A percentile compares a stretch with the other conserved stretches of the same genome.
These are phyloP conservation scores for Taphrina betulina DNA, from an alignment of 1,139 yeast species.

Conservation along the genomic window DNA sequence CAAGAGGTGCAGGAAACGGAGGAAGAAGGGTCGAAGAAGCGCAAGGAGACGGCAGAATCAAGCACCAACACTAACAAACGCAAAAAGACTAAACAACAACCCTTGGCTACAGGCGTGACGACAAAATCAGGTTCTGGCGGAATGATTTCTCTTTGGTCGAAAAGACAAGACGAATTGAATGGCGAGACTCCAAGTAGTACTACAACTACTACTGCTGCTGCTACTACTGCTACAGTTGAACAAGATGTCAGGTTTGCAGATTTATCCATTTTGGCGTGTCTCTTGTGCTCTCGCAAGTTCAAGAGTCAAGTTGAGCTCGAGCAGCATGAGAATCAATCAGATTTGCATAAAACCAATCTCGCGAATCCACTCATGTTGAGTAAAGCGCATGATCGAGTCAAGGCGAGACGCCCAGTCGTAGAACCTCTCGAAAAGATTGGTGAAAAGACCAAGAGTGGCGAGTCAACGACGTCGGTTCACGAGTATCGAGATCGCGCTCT, in stretches of 20 bases:
- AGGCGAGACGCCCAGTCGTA: neutral
- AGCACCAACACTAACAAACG: neutral
- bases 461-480: neutral
- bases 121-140: conserved; percentile 11
- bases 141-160: conserved; percentile 33
- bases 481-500: conserved; percentile 17
- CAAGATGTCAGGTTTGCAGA: conserved; percentile 34
- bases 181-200: too few species aligned
- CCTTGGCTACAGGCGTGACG: conserved; percentile 7
- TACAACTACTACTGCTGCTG: neutral
- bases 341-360: conserved; percentile 32
- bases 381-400: conserved; percentile 3
- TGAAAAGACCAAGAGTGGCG: too few species aligned
- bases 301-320: conserved; percentile 35
- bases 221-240: neutral
- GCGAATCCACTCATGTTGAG: neutral
- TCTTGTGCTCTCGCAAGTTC: conserved; percentile 39
- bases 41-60: neutral
- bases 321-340: conserved; percentile 37
- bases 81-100: conserved; percentile 11
- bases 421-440: neutral
- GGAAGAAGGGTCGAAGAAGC: neutral
- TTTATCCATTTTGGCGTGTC: conserved; percentile 35
- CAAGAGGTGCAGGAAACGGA: too few species aligned
- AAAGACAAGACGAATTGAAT: conserved; percentile 32